Evolutionary conservation across 345 rosid genomes (phyloP), one percentile per base, ranked within the genome.

Genomic region (Bretschneidera sinensis): DNA sequence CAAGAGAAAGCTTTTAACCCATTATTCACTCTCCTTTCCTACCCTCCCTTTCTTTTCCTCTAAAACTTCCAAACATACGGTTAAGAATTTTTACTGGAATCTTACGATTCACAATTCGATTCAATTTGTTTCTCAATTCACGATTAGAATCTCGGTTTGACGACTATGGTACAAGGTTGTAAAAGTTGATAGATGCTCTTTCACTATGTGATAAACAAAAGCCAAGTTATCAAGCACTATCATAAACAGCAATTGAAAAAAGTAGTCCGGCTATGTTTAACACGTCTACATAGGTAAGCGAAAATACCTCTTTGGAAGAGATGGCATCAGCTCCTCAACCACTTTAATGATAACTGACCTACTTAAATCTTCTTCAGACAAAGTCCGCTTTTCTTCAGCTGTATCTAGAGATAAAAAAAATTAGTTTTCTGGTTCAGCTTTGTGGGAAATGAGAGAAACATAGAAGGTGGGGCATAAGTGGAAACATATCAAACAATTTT

Each of bases 251-350:
- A 25, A 22, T 4, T 31, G 24, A 8, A 57, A 16, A 21, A 61
- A 14, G 21, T 11, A 24, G 18, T 7, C 14, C n/a, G n/a, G n/a
- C 20, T 18, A 10, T 22, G 10, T 17, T 13, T 21, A 25, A 10
- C 20, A 18, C 24, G 9, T n/a, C 54, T 21, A 9, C 0, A 33
- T 48, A 21, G 18, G 45, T 0, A 25, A 47, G 43, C 10, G 55
- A 16, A n/a, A 16, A 24, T 68, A 89, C 95, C 91, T 83, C 61
- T 69, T 70, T 2, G 82, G 62, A 57, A 85, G 58, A 33, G 76
- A 72, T 21, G 85, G 88, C 51, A 80, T 28, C 23, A 72, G 56
- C 70, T 75, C 77, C 68, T 80, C 62, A 15, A 79, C 69, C 48
- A 48, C 63, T 48, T 64, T 64, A 57, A 70, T 45, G 20, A 75